Evolutionary conservation across 441 rosid species (phyloP), one percentile per base, ranked within the genome.

Genomic region (Arabidopsis lyrata): DNA sequence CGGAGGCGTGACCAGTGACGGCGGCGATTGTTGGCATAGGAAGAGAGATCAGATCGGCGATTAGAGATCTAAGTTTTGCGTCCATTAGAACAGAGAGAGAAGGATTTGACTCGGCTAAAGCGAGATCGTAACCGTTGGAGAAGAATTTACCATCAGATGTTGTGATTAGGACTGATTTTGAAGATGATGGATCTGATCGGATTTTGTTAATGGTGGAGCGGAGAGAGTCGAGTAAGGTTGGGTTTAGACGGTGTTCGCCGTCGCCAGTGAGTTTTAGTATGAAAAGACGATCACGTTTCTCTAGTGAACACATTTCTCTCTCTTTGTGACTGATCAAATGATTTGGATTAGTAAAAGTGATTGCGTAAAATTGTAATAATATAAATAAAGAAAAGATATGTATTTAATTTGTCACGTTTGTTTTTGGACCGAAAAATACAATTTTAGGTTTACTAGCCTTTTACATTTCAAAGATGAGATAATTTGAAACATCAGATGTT

Each of bases 1-100:
- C 88, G 20, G 92, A 79, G 3, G 89, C 90, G 73, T 87, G 91
- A 59, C 97, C 94, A 3, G 80, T 80, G 13, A 92, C 77, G 57
- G 93, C 94, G 22, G 91, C 93, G 55, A 92, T 82, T 0, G 93
- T 90, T 0, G 88, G 94, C 93, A 90, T 83, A 0, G 97, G 96
- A 14, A 92, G 88, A 11, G 86, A 85, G 73, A 90, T 79, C 13
- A 92, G 70, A 8, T 88, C 86, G 44, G 68, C 32, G 53, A 87
- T 52, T 39, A 90, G 71, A 5, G 81, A 78, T 5, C 82, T 77
- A 42, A 86, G 80, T 56, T 82, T 68, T 2, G 82, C 63, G 13
- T 72, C 49, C 88, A 87, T 79, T 16, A 72, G 38, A 9, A 50
- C 34, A 65, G 45, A 13, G 12, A 74, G 83, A 36, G 78, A 39